A percentile compares a stretch with the other conserved stretches of the same genome.
phyloP scores from a whole-genome alignment of 2,329 filamentous ascomycete genomes.

The Aspergillus sp. region DNA sequence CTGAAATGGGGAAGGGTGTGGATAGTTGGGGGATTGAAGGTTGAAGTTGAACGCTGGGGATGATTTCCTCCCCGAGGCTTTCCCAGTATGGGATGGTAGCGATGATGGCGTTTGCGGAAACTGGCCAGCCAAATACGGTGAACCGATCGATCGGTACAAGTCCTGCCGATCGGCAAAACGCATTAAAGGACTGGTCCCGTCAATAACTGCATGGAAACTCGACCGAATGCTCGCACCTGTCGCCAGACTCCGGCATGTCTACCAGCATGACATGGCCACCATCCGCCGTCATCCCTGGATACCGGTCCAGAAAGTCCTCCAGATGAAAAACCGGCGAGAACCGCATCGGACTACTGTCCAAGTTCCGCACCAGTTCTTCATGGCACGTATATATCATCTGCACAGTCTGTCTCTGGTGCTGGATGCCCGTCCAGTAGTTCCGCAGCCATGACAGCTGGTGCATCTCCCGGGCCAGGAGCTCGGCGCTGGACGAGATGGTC shows the following conservation, averaged over 20 bases:
- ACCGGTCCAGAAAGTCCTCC: conserved; percentile 81
- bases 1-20: conserved; percentile 6
- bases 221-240: no score
- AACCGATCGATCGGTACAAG: conserved; percentile 9
- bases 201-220: no score
- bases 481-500: conserved; percentile 54
- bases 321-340: conserved; percentile 74
- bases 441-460: conserved; percentile 67
- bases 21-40: conserved; percentile 9
- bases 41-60: conserved; percentile 10
- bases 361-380: conserved; percentile 63
- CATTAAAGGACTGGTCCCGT: conserved; percentile 2
- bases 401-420: conserved; percentile 70
- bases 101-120: not conserved
- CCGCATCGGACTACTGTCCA: conserved; percentile 59
- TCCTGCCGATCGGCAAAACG: conserved; percentile 12
- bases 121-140: conserved; percentile 2
- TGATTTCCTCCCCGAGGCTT: not conserved
- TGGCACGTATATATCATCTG: conserved; percentile 73
- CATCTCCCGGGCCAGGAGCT: conserved; percentile 70
- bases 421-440: conserved; percentile 65
- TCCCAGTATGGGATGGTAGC: not conserved
- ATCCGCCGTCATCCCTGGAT: conserved; percentile 62
- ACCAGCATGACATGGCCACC: conserved; percentile 63
- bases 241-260: conserved; percentile 48